Base-by-base conservation (phyloP, 2,329 filamentous ascomycete species). In the Ophiocordyceps unilateralis region DNA sequence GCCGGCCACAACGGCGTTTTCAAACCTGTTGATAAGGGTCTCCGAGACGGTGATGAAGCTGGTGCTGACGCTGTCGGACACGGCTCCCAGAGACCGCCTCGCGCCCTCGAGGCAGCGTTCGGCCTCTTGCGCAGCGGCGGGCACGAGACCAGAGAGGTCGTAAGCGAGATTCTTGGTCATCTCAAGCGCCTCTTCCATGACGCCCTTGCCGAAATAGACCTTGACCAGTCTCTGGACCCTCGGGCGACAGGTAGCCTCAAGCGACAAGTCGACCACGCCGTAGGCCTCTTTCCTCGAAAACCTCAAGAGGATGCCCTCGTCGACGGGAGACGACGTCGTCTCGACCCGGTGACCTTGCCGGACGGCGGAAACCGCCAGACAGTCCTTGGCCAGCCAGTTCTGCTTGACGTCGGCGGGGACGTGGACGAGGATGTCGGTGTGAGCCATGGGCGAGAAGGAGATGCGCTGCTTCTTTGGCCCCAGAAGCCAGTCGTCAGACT, bases 151-250 rank as follows among this genome's bases (percentile, higher is more conserved):
- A 9, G 58, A 60, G 8, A 71, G 53, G 37, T 61, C 62, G 37
- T 65, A 61, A 14, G 65, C 60, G 4, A 70, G 56, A 14, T 62
- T 53, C 45, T 61, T 63, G 19, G 67, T 65, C 8, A 59, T 61
- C 44, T 69, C 67, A 6, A 69, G 48, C 14, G 62, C 64, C 34
- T 66, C 63, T 12, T 59, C 61, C 37, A 72, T 54, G 15, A 64
- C 56, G 20, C 65, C 60, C 53, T 60, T 68, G 40, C 74, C 72
- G 55, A 81, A 76, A 53, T 78, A 69, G 24, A 81, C 59, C 34
- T 69, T 66, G 54, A 79, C 74, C 0, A 69, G 70, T 58, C 79
- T 74, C 51, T 73, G 73, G 48, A 79, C 65, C 55, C 68, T 72
- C 21, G 77, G 77, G 47, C 70, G 72, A 44, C 67, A 72, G 14